Conservation (phyloP, 176 grass and related monocot species). For the Bonia amplexicaulis region DNA sequence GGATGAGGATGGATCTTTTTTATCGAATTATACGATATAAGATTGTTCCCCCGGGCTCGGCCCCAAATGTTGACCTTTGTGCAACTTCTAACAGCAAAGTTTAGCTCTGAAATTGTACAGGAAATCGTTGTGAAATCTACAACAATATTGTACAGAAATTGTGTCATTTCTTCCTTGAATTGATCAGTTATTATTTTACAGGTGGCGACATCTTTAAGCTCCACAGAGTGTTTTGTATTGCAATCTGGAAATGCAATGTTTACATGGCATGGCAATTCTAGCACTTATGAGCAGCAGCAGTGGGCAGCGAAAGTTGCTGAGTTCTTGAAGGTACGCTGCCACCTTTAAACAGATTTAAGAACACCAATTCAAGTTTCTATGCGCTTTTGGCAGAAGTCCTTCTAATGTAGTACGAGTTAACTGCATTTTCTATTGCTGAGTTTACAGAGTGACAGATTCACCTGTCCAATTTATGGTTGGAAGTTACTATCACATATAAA, state of each 20-base stretch:
- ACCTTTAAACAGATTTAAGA: conserved; percentile 9
- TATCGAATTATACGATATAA: not conserved
- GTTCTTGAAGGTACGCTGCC: conserved; percentile 66
- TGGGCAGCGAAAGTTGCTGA: conserved; percentile 83
- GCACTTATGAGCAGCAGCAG: conserved; percentile 79
- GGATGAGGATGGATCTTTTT: not conserved
- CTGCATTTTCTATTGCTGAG: not conserved
- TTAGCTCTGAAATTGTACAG: not conserved
- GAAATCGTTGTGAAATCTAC: not conserved
- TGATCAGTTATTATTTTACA: conserved; percentile 39
- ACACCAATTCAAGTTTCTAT: conserved; percentile 2
- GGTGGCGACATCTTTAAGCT: conserved; percentile 85
- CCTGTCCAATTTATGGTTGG: not conserved
- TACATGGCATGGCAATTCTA: conserved; percentile 88
- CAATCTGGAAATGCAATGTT: conserved; percentile 93
- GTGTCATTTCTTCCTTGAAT: not conserved
- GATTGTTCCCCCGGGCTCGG: not conserved
- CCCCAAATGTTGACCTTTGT: not conserved
- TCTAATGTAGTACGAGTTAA: not conserved
- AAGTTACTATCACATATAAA: not conserved
- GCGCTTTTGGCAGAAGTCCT: not conserved
- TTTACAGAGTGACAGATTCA: not conserved
- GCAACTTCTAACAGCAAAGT: not conserved
- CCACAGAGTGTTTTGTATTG: conserved; percentile 74
- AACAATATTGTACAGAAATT: not conserved